Evolutionary conservation across 495 filamentous ascomycete genomes (phyloP).

Genomic region (Tuber aestivum): DNA sequence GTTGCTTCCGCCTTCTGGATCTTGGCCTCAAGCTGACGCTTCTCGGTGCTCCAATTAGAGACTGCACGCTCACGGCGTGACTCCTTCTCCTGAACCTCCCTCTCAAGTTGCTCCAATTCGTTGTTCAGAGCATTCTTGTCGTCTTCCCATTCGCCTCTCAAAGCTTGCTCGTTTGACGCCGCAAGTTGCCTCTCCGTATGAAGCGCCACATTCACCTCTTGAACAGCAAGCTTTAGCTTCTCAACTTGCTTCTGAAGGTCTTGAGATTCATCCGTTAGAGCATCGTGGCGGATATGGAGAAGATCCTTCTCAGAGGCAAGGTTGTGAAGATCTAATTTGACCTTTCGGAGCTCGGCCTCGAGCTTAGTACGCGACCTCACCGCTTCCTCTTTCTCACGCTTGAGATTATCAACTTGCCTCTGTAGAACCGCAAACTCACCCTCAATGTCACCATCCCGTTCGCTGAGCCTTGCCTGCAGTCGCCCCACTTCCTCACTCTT

Average conservation of each 20-base stretch:
- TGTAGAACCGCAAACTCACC: slow-evolving; percentile 33
- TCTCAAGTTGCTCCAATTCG: slow-evolving; percentile 62
- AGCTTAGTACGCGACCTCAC: slow-evolving; percentile 31
- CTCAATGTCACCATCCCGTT: slow-evolving; percentile 41
- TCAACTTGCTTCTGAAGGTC: slow-evolving; percentile 57
- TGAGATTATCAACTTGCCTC: slow-evolving; percentile 23
- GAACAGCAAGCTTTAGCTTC: slow-evolving; percentile 47
- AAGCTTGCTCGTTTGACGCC: slow-evolving; percentile 25
- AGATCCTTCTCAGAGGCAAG: slow-evolving; percentile 64
- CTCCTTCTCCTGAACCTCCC: slow-evolving; percentile 69
- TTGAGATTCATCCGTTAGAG: slow-evolving; percentile 61
- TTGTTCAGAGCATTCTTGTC: slow-evolving; percentile 60
- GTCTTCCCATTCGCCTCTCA: slow-evolving; percentile 53
- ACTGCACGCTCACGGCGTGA: slow-evolving; percentile 62
- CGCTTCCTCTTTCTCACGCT: slow-evolving; percentile 35
- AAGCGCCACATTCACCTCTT: slow-evolving; percentile 47
- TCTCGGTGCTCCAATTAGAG: slow-evolving; percentile 65
- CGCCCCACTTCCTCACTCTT: slow-evolving; percentile 49
- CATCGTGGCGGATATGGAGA: slow-evolving; percentile 62
- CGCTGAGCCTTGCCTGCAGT: slow-evolving; percentile 44
- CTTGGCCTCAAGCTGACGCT: slow-evolving; percentile 58
- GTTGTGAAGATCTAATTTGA: slow-evolving; percentile 53
- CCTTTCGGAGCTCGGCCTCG: slow-evolving; percentile 49
- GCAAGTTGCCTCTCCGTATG: slow-evolving; percentile 35
- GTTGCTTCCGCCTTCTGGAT: slow-evolving; percentile 63